Conservation (phyloP, 371 early-diverging fungal species). For the Blakeslea trispora region DNA sequence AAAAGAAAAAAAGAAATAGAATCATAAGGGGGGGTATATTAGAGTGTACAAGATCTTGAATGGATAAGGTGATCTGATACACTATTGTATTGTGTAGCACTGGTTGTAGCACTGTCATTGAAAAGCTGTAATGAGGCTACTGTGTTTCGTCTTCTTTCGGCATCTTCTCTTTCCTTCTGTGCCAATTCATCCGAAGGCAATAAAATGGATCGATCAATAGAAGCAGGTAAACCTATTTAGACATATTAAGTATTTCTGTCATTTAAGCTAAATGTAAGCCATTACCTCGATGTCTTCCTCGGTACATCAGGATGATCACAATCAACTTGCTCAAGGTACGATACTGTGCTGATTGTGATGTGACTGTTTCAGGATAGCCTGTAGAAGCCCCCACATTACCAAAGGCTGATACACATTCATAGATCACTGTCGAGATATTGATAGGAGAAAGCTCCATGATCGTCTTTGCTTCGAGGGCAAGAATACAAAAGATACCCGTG, state of each 20-base stretch:
- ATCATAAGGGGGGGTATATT: conserved; percentile 3
- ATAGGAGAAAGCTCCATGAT: conserved; percentile 45
- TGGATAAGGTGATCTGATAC: conserved; percentile 20
- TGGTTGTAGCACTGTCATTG: conserved; percentile 8
- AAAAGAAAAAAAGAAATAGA: neutral
- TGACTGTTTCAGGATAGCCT: conserved; percentile 38
- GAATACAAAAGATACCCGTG: conserved; percentile 36
- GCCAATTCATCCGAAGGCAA: conserved; percentile 42
- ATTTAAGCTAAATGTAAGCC: too few species aligned
- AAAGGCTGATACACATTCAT: conserved; percentile 49
- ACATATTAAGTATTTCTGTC: too few species aligned
- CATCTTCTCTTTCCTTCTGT: conserved; percentile 33
- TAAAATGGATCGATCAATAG: conserved; percentile 50
- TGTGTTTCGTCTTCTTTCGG: conserved; percentile 26
- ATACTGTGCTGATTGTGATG: conserved; percentile 43
- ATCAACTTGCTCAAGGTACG: conserved; percentile 41
- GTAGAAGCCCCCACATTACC: conserved; percentile 44
- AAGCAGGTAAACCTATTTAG: conserved; percentile 44
- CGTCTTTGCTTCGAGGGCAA: conserved; percentile 31
- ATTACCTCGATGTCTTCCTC: conserved; percentile 49
- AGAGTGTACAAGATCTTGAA: conserved; percentile 24
- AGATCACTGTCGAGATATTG: conserved; percentile 40
- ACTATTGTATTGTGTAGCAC: conserved; percentile 2
- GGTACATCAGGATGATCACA: conserved; percentile 42
- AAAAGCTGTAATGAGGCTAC: conserved; percentile 15